Evolutionary conservation across 1,139 yeast genomes (phyloP).

Genomic region (Arxiozyma telluris): DNA sequence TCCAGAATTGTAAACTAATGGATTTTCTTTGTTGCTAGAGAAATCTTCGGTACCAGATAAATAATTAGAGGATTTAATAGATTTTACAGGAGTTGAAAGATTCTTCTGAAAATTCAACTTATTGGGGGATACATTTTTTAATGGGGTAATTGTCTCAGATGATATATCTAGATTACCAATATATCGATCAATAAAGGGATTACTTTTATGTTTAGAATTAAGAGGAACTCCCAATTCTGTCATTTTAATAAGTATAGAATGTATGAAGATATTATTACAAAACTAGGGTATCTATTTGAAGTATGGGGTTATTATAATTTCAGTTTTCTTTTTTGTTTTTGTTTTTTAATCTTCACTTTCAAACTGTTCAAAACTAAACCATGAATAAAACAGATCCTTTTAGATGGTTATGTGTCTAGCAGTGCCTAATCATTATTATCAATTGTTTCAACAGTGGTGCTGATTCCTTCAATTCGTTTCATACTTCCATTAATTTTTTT

Average conservation of each 20-base stretch:
- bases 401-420: no score
- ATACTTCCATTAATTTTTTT: neutral
- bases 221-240: conserved; percentile 12
- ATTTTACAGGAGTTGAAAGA: neutral
- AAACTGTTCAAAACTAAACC: neutral
- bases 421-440: no score
- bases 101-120: conserved; percentile 9
- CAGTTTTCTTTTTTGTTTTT: no score
- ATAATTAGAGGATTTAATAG: neutral
- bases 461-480: no score
- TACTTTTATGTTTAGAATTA: conserved; percentile 8
- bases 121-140: conserved; percentile 7
- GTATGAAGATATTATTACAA: neutral
- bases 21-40: conserved; percentile 6
- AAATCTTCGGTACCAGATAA: neutral
- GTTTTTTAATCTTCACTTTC: neutral
- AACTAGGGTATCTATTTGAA: neutral
- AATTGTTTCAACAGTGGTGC: no score
- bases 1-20: neutral
- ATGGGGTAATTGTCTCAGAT: conserved; percentile 17
- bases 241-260: conserved; percentile 5
- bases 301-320: neutral
- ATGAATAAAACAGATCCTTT: no score
- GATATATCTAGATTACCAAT: conserved; percentile 17
- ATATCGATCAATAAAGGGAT: conserved; percentile 24